Base-by-base conservation (phyloP, 1,284 basidiomycete species). In the Somion occarium region DNA sequence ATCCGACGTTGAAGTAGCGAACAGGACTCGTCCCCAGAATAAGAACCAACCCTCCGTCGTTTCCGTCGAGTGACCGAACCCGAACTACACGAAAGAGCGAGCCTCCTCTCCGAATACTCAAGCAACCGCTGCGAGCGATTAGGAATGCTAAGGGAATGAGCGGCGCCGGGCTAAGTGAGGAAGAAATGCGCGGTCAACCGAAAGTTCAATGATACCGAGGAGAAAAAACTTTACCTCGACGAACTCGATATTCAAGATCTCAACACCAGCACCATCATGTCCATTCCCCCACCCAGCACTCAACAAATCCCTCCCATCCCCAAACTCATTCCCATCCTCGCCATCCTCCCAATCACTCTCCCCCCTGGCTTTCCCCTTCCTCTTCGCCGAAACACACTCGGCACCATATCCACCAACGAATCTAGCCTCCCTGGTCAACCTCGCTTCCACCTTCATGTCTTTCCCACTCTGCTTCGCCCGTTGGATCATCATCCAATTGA, bases 201-300 rank as follows among this genome's bases (percentile, higher is more conserved):
- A 44, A 25, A 25, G 52, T 43, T 5, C 19, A 53, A 43, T 27
- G 44, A 44, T 46, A 48, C 43, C 56, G 24, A 52, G 30, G 41
- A 19, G 45, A 15, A 37, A 19, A 27, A 41, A 12, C 74, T 78
- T 44, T 54, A 88, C 86, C 71, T 80, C 70, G 38, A 80, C 73
- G 61, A 85, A 81, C 58, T 79, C 73, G 9, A 79, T 82, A 25
- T 71, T 69, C 22, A 88, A 60, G 44, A 88, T 74, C 68, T 88
- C 86, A 59, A 89, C 75, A 19, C 82, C 86, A 59, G 82, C 82
- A 24, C 86, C 86, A 54, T 88, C 85, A 58, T 89, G 87, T 3
- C 82, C 81, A 56, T 77, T 81, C 30, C 85, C 85, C 85, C 85
- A 88, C 0, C 79, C 79, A 18, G 79, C 80, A 64, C 85, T 88